These are phyloP conservation scores for Psidium guajava DNA, from an alignment of 345 rosid genomes.

Conservation along the genomic window DNA sequence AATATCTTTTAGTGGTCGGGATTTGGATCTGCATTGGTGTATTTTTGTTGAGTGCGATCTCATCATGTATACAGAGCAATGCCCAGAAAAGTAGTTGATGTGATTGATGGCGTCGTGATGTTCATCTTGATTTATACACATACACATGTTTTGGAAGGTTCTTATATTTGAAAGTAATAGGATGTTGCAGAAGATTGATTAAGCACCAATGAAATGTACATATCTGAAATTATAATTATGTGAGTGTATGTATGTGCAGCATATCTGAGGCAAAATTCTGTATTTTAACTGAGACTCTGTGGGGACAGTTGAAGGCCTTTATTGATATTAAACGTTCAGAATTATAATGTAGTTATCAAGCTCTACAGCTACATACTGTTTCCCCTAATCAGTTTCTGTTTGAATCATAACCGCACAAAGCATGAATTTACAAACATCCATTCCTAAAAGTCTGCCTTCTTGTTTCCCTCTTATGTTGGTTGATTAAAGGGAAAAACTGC, in stretches of 20 bases:
- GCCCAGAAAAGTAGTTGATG: not conserved
- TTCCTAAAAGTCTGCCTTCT: not conserved
- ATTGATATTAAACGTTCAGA: not conserved
- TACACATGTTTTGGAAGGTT: not conserved
- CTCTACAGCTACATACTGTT: not conserved
- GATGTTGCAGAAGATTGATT: not conserved
- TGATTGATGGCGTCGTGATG: not conserved
- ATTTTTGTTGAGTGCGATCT: not conserved
- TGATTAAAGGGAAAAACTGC: not conserved
- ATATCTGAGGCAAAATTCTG: not conserved
- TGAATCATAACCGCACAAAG: not conserved
- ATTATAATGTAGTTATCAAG: not conserved
- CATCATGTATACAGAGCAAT: not conserved
- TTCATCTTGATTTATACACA: not conserved
- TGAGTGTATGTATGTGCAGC: not conserved
- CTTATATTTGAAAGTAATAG: not conserved
- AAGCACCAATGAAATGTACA: not conserved
- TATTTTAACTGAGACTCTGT: not conserved
- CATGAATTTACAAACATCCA: not conserved
- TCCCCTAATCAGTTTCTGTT: not conserved
- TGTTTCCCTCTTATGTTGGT: not conserved
- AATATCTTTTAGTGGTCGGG: not conserved
- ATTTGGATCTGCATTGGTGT: not conserved
- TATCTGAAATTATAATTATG: not conserved
- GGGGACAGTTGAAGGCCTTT: not conserved